Base-by-base conservation (phyloP, 495 filamentous ascomycete species). In the Neurospora tetrasperma region DNA sequence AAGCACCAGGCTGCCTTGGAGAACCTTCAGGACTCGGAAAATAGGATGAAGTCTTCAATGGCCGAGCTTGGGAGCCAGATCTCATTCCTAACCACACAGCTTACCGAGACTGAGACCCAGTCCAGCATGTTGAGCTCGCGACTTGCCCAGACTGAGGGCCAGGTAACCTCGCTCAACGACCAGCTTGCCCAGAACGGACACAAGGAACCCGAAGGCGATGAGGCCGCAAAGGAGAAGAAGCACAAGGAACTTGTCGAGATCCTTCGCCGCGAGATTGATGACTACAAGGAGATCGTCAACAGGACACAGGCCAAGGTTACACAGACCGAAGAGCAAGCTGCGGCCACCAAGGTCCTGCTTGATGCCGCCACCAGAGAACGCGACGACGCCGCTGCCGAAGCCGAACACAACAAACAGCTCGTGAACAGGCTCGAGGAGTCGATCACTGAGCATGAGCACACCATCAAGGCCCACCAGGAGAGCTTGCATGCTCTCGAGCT, bases 261-360 rank as follows among this genome's bases (percentile, higher is more conserved):
- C 41, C 82, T 99, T 54, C 91, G 92, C 74, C 85, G 83, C 71
- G 89, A 94, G 75, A 90, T 98, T 72, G 90, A 93, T 40, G 88
- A 92, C 73, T 92, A 96, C 80, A 94, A 92, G 82, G 79, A 86
- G 18, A 88, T 90, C 38, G 89, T 94, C 76, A 86, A 87, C 54
- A 82, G 81, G 73, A 91, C 92, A 75, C 80, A 88, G 42, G 80
- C 85, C 42, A 90, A 88, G 72, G 89, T 95, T 75, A 81, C 87
- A 18, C 85, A 88, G 73, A 83, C 94, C 18, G 92, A 95, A 79
- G 81, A 88, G 69, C 85, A 89, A 59, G 90, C 93, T 75, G 77
- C 84, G 23, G 83, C 84, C 39, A 85, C 90, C 66, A 87, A 87
- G 74, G 81, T 85, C 69, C 84, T 92, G 74, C 83, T 93, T 20